Evolutionary conservation across 2,329 filamentous ascomycete species (phyloP), one percentile per base, ranked within the genome.

Genomic region (Lasiodiplodia citricola): DNA sequence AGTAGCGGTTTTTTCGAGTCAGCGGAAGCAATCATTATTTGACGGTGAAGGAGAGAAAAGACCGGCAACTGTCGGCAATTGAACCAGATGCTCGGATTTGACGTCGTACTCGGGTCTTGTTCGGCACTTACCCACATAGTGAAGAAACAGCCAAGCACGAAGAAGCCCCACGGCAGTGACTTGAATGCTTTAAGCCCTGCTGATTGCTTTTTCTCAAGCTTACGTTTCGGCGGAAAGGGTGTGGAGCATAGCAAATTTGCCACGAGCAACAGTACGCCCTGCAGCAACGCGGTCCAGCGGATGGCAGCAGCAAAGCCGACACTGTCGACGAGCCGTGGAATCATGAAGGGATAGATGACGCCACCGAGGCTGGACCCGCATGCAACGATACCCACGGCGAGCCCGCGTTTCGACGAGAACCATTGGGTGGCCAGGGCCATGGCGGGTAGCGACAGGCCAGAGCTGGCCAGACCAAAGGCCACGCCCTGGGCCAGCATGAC

Each of bases 321-420:
- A 54, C 80, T 63, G 0, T 77, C 76, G 64, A 88, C 83, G 18
- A 88, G 75, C 52, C 87, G 85, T 0, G 85, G 41, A 35, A 68
- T 35, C 35, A 63, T 63, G 73, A 90, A 88, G 0, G 88, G 88
- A 62, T 89, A 84, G 37, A 90, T 84, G 14, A 90, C 85, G n/a
- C 85, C 85, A 1, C 85, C 85, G 10, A 85, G 72, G 18, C 75
- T 79, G 44, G 76, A 79, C 0, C 83, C 83, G 4, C 80, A 75
- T 2, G 82, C 81, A 0, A 82, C 83, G 18, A 85, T 64, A 10
- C 83, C 83, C n/a, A 82, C 80, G 0, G 81, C 82, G 0, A 78
- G 77, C 0, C 82, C 83, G 23, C 84, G 76, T 14, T 75, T 77
- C 2, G 79, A 82, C 50, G 74, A 80, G 74, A 85, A 86, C 71